Conservation (phyloP, 352 stramenopile genomes). For the Aphanomyces euteiches region DNA sequence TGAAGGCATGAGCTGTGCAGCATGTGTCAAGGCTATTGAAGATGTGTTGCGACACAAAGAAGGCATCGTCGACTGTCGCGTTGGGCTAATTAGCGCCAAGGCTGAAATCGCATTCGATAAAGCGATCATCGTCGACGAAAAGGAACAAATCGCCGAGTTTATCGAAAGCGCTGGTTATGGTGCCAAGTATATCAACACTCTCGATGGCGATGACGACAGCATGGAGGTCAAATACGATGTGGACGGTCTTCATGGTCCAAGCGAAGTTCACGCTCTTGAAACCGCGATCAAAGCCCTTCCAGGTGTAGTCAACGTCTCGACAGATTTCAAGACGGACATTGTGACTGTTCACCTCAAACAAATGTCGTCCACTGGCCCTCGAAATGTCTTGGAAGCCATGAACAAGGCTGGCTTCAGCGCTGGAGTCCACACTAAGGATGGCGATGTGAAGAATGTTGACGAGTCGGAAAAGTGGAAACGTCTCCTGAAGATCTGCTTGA, state of each 20-base stretch:
- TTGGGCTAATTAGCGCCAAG: conserved; percentile 83
- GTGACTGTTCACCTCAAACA: conserved; percentile 69
- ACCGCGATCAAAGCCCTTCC: conserved; percentile 52
- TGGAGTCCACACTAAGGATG: conserved; percentile 50
- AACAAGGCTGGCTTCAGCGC: conserved; percentile 54
- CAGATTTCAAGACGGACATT: conserved; percentile 45
- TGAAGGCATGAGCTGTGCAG: conserved; percentile 82
- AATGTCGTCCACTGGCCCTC: conserved; percentile 64
- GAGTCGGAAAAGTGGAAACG: conserved; percentile 74
- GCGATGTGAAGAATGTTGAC: conserved; percentile 59
- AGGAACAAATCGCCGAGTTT: conserved; percentile 44
- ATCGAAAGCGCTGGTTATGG: conserved; percentile 78
- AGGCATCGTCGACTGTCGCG: conserved; percentile 71
- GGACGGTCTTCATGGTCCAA: conserved; percentile 57
- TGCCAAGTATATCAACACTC: conserved; percentile 66
- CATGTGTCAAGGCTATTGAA: conserved; percentile 85
- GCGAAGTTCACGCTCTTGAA: conserved; percentile 68
- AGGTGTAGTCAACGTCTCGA: conserved; percentile 66
- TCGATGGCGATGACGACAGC: conserved; percentile 75
- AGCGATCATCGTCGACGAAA: conserved; percentile 58
- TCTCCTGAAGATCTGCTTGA: conserved; percentile 63
- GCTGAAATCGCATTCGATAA: conserved; percentile 78
- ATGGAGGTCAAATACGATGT: conserved; percentile 79
- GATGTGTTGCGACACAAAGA: conserved; percentile 56
- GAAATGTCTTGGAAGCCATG: conserved; percentile 69